A percentile compares a stretch with the other conserved stretches of the same genome.
phyloP scores from a whole-genome alignment of 2,329 filamentous ascomycete genomes.

The Phyllosticta citriasiana region DNA sequence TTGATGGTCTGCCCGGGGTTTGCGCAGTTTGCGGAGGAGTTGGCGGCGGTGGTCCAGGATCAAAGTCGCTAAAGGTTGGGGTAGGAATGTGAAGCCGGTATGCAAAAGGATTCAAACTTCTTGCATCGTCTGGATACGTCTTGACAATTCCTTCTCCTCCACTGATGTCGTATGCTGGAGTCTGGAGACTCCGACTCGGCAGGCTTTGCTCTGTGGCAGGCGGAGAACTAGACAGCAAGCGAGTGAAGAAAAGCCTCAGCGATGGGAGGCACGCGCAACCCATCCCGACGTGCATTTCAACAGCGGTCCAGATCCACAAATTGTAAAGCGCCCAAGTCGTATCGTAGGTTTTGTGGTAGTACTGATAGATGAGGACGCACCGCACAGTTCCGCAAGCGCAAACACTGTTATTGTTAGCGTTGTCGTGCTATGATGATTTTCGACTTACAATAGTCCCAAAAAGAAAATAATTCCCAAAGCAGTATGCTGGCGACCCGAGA shows the following conservation, averaged over 20 bases:
- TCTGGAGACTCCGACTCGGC: not conserved
- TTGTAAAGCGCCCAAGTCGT: constrained; percentile 26
- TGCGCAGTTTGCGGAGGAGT: not conserved
- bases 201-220: not conserved
- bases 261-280: not conserved
- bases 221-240: not conserved
- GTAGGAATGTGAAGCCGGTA: not conserved
- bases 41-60: not conserved
- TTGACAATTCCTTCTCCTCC: not conserved
- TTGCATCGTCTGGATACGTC: not conserved
- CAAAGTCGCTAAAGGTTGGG: not conserved
- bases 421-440: not conserved
- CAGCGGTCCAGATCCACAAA: not conserved
- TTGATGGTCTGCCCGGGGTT: not conserved
- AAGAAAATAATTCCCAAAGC: constrained; percentile 36
- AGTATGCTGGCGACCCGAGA: constrained; percentile 35
- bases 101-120: not conserved
- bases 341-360: constrained; percentile 28
- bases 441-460: constrained; percentile 31
- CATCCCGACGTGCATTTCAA: not conserved
- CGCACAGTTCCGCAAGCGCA: constrained; percentile 28
- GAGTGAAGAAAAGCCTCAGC: not conserved
- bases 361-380: constrained; percentile 26
- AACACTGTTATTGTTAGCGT: not conserved
- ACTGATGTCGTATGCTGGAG: not conserved